These are phyloP conservation scores for Claviceps cyperi DNA, from an alignment of 2,329 filamentous ascomycete genomes.

Conservation along the genomic window DNA sequence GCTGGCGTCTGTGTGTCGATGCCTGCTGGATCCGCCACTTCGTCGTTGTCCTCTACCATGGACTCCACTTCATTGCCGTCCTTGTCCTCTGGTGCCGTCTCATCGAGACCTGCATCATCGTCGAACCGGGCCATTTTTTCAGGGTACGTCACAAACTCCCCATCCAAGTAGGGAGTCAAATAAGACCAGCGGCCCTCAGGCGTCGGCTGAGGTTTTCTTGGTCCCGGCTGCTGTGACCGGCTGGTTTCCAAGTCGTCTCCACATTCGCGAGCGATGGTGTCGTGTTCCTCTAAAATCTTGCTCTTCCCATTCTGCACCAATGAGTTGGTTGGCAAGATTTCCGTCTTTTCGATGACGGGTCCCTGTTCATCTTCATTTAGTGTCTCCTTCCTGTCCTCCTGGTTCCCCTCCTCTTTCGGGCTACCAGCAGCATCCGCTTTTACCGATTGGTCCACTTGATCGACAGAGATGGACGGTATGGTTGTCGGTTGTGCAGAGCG, in stretches of 20 bases:
- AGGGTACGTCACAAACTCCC: slow-evolving; percentile 24
- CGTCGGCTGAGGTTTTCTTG: slow-evolving; percentile 15
- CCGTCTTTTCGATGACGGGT: background rate
- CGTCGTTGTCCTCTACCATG: slow-evolving; percentile 20
- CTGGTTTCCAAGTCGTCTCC: background rate
- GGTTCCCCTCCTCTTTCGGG: background rate
- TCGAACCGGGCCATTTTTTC: slow-evolving; percentile 20
- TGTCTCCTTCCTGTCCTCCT: background rate
- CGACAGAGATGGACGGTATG: slow-evolving; percentile 3
- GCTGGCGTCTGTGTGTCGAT: slow-evolving; percentile 22
- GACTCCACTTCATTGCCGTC: slow-evolving; percentile 15
- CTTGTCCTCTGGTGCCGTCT: slow-evolving; percentile 17
- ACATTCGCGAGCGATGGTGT: background rate
- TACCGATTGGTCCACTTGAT: background rate
- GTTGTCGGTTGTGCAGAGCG: background rate
- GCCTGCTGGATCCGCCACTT: slow-evolving; percentile 15
- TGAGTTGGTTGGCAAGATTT: background rate
- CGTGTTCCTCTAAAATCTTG: background rate
- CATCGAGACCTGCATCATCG: slow-evolving; percentile 18
- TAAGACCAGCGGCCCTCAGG: slow-evolving; percentile 22
- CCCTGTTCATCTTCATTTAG: background rate
- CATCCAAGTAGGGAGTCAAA: slow-evolving; percentile 26
- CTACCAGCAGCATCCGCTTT: background rate
- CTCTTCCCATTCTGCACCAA: background rate
- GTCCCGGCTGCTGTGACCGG: slow-evolving; percentile 3